These are phyloP conservation scores for Chlorociboria aeruginascens DNA, from an alignment of 495 filamentous ascomycete species.

Conservation along the genomic window DNA sequence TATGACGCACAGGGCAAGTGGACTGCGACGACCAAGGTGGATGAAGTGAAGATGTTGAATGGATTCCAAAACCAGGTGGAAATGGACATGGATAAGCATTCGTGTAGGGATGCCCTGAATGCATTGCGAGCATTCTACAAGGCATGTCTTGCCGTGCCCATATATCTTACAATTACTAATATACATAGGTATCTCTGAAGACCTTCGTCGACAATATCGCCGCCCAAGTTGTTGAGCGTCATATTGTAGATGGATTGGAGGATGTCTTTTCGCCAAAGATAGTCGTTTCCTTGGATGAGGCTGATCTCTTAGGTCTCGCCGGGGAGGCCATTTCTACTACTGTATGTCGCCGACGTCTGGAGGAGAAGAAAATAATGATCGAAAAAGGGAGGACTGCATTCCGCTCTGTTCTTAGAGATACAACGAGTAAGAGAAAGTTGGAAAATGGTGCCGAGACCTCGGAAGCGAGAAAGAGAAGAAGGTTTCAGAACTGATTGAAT, in stretches of 20 bases:
- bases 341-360: background rate
- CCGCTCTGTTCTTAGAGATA: constrained; percentile 5
- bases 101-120: background rate
- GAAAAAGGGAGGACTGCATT: constrained; percentile 1
- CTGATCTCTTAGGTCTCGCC: background rate
- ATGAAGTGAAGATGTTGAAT: background rate
- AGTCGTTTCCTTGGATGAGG: background rate
- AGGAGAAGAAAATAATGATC: background rate
- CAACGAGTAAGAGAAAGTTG: no score
- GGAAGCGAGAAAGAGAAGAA: no score
- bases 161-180: background rate
- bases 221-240: background rate
- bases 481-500: no score
- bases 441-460: no score
- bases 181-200: background rate
- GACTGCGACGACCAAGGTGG: background rate
- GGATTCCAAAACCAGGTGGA: background rate
- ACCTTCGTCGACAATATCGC: background rate
- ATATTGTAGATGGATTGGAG: background rate
- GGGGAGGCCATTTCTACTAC: background rate
- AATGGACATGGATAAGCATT: background rate
- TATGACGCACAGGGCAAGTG: background rate
- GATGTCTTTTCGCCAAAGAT: background rate
- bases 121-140: background rate
- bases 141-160: background rate